A percentile compares a stretch with the other conserved stretches of the same genome.
phyloP scores from a whole-genome alignment of 192 early-diverging fungal species.

The Coemansia sp. region DNA sequence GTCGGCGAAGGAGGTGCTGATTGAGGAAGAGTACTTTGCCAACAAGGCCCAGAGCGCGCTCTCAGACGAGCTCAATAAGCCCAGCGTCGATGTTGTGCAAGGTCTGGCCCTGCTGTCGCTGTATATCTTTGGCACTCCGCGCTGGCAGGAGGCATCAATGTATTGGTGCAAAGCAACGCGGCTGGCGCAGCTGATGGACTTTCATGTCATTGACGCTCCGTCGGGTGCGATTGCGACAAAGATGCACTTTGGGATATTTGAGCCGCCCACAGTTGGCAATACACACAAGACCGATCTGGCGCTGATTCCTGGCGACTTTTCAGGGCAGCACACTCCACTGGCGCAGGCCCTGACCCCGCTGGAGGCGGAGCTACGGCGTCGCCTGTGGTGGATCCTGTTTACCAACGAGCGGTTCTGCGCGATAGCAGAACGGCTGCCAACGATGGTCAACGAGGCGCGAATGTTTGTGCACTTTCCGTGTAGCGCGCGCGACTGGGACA shows the following conservation, averaged over 20 bases:
- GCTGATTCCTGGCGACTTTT: constrained; percentile 42
- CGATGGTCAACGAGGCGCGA: constrained; percentile 49
- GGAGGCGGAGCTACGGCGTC: constrained; percentile 46
- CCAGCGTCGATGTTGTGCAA: constrained; percentile 41
- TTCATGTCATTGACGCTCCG: constrained; percentile 47
- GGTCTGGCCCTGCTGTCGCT: constrained; percentile 45
- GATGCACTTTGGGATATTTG: constrained; percentile 51
- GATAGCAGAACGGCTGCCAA: constrained; percentile 49
- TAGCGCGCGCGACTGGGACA: constrained; percentile 43
- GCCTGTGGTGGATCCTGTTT: constrained; percentile 53
- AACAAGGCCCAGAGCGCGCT: constrained; percentile 26
- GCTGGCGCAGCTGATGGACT: constrained; percentile 49
- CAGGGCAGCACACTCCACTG: constrained; percentile 36
- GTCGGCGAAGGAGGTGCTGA: constrained; percentile 29
- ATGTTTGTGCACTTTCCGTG: constrained; percentile 54
- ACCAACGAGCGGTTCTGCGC: constrained; percentile 53
- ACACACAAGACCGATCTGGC: constrained; percentile 23
- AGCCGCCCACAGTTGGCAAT: constrained; percentile 26
- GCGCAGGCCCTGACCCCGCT: constrained; percentile 41
- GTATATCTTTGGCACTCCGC: constrained; percentile 41
- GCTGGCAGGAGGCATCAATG: constrained; percentile 53
- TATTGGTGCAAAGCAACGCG: constrained; percentile 55
- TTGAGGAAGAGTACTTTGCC: constrained; percentile 47
- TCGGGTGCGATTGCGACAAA: constrained; percentile 40
- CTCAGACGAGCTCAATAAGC: constrained; percentile 26